phyloP scores from a whole-genome alignment of 352 stramenopile species.

The Aphanomyces astaci region DNA sequence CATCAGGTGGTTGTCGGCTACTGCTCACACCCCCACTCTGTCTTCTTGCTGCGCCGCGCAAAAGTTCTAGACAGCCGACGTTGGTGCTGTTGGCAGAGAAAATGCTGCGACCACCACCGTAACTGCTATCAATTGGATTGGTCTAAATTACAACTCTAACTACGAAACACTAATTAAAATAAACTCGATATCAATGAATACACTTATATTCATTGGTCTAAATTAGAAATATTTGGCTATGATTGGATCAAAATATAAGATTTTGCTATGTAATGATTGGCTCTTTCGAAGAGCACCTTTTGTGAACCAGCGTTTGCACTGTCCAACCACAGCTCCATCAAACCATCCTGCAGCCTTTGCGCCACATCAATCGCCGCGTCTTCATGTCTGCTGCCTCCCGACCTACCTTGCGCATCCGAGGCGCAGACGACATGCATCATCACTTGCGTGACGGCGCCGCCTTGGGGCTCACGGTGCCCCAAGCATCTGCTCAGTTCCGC shows the following conservation, averaged over 20 bases:
- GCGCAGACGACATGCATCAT: constrained; percentile 95
- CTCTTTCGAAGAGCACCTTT: too few relatives aligned
- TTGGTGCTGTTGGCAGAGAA: background rate
- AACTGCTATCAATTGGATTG: background rate
- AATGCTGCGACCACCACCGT: background rate
- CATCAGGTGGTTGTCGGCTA: background rate
- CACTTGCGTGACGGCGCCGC: constrained; percentile 90
- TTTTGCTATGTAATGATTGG: too few relatives aligned
- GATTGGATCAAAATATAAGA: too few relatives aligned
- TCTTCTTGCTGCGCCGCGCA: too few relatives aligned
- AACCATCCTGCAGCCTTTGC: background rate
- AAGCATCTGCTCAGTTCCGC: constrained; percentile 78
- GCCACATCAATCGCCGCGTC: background rate
- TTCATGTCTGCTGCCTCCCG: constrained; percentile 4
- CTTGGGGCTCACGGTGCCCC: constrained; percentile 70
- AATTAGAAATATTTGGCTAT: too few relatives aligned
- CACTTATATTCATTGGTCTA: too few relatives aligned
- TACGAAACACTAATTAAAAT: background rate
- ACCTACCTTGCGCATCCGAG: constrained; percentile 3
- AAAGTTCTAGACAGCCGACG: background rate
- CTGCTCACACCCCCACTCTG: background rate
- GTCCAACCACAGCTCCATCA: too few relatives aligned
- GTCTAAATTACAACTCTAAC: background rate
- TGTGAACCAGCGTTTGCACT: too few relatives aligned
- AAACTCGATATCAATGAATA: too few relatives aligned